Conservation (phyloP, 768 basidiomycete species). For the Tylopilus plumbeoviolaceoides region DNA sequence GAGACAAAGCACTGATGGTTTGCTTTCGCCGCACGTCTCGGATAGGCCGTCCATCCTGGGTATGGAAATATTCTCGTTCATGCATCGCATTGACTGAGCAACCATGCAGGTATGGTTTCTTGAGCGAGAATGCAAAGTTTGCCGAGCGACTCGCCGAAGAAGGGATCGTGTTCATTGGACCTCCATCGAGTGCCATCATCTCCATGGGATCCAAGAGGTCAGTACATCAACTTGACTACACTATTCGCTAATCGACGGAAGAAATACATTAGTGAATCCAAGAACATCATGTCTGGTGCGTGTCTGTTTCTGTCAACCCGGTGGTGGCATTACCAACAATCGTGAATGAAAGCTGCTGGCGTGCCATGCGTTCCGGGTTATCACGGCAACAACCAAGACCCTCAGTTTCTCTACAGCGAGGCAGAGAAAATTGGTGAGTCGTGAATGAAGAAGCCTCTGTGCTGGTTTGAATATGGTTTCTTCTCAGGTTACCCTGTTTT, state of each 20-base stretch:
- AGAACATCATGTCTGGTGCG: conserved; percentile 87
- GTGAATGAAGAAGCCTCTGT: neutral
- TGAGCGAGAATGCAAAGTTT: conserved; percentile 89
- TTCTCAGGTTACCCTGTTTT: conserved; percentile 77
- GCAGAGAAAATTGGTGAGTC: conserved; percentile 66
- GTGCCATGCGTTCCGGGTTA: conserved; percentile 96
- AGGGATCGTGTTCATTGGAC: conserved; percentile 88
- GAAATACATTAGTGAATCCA: conserved; percentile 66
- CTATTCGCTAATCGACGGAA: neutral
- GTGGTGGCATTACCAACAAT: conserved; percentile 3
- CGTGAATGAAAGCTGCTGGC: conserved; percentile 57
- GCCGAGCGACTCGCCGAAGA: conserved; percentile 68
- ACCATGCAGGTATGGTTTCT: conserved; percentile 70
- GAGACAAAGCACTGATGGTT: neutral
- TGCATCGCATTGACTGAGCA: neutral
- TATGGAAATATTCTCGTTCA: conserved; percentile 30
- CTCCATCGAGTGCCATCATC: conserved; percentile 80
- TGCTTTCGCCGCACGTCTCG: neutral
- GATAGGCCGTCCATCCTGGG: conserved; percentile 89
- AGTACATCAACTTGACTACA: conserved; percentile 1
- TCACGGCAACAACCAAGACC: conserved; percentile 80
- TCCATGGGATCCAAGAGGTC: conserved; percentile 97
- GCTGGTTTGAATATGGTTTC: neutral
- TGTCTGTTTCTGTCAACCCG: neutral
- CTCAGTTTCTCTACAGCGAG: conserved; percentile 60